Conservation (phyloP, 768 basidiomycete species). For the Leccinum rimulosum region DNA sequence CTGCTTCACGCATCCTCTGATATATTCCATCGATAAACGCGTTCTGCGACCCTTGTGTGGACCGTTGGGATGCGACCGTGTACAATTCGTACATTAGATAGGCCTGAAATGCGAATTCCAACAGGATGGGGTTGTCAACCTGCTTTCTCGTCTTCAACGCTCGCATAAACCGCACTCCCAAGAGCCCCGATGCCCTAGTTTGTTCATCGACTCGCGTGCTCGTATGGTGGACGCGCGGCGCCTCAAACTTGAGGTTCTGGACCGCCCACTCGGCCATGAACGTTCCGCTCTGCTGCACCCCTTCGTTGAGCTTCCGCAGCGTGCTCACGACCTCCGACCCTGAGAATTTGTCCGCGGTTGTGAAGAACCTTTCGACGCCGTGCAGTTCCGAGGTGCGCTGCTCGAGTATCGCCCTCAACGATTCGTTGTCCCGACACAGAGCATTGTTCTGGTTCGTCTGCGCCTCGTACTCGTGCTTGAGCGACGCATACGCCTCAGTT, state of each 20-base stretch:
- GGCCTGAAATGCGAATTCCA: slow-evolving; percentile 34
- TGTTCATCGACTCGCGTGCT: slow-evolving; percentile 6
- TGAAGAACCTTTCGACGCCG: slow-evolving; percentile 42
- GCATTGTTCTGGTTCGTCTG: slow-evolving; percentile 13
- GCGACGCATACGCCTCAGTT: not conserved
- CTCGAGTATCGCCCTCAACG: slow-evolving; percentile 30
- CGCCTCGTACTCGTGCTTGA: slow-evolving; percentile 9
- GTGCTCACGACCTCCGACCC: slow-evolving; percentile 43
- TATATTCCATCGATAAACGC: slow-evolving; percentile 26
- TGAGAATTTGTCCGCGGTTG: slow-evolving; percentile 39
- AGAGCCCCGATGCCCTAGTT: slow-evolving; percentile 5
- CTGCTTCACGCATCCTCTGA: slow-evolving; percentile 30
- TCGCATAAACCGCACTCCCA: slow-evolving; percentile 18
- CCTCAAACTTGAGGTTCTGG: slow-evolving; percentile 34
- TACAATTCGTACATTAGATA: slow-evolving; percentile 20
- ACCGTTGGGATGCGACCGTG: slow-evolving; percentile 18
- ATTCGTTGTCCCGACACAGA: slow-evolving; percentile 1
- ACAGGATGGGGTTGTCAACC: slow-evolving; percentile 25
- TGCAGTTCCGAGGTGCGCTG: slow-evolving; percentile 41
- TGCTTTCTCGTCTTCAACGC: slow-evolving; percentile 19
- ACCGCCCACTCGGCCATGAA: slow-evolving; percentile 43
- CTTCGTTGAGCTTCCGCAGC: slow-evolving; percentile 44
- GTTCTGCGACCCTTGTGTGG: slow-evolving; percentile 16
- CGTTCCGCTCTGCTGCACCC: slow-evolving; percentile 44
- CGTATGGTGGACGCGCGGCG: not conserved